Conservation (phyloP, 306 rosid species). For the Inga laurina region DNA sequence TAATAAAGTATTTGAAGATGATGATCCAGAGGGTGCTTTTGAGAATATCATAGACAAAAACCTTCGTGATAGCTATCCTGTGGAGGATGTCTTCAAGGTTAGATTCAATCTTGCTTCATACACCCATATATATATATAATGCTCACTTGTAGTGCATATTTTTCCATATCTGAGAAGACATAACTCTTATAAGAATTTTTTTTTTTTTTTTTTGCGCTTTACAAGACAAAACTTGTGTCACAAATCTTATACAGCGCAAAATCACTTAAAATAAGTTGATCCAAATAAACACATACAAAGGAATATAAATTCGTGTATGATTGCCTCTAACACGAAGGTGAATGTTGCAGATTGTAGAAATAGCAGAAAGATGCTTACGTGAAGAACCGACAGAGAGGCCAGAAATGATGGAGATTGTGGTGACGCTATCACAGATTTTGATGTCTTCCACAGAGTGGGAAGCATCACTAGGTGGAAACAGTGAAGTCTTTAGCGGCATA, state of each 20-base stretch:
- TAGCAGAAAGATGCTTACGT: constrained; percentile 58
- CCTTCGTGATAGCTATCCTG: constrained; percentile 53
- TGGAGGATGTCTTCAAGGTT: constrained; percentile 59
- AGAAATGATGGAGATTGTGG: constrained; percentile 59
- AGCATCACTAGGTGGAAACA: constrained; percentile 67
- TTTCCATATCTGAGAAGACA: too few relatives aligned
- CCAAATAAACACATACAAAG: too few relatives aligned
- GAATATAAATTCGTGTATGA: not conserved
- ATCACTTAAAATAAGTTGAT: too few relatives aligned
- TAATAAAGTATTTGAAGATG: constrained; percentile 53
- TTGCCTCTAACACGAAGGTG: not conserved
- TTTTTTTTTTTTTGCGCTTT: too few relatives aligned
- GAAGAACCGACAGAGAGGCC: constrained; percentile 72
- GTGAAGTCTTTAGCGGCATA: constrained; percentile 67
- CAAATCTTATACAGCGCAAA: too few relatives aligned
- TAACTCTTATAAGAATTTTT: too few relatives aligned
- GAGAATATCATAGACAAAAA: constrained; percentile 59
- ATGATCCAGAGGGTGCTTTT: constrained; percentile 49
- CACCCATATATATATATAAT: not conserved
- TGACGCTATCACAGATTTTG: constrained; percentile 47
- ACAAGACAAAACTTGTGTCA: too few relatives aligned
- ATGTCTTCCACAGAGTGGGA: constrained; percentile 64
- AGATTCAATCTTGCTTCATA: not conserved
- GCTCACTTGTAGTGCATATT: not conserved
- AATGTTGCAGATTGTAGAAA: constrained; percentile 57